Conservation (phyloP, 805 yeast genomes). For the Wickerhamiella azymoides region DNA sequence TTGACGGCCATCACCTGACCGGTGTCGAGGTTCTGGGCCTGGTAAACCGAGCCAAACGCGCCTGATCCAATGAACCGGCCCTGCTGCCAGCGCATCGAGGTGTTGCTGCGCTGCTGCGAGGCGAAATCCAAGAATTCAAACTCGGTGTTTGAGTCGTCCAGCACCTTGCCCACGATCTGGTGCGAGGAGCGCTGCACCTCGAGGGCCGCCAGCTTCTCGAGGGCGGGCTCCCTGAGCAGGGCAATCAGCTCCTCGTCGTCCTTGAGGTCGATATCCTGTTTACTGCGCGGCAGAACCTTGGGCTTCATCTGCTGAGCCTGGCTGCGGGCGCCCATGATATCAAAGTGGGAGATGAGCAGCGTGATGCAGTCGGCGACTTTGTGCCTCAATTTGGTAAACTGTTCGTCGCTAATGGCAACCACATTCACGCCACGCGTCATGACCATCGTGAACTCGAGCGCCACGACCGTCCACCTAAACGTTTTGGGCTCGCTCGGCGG, state of each 20-base stretch:
- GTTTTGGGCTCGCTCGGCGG: slow-evolving; percentile 82
- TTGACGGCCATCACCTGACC: slow-evolving; percentile 97
- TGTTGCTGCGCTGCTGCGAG: slow-evolving; percentile 78
- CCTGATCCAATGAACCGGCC: slow-evolving; percentile 91
- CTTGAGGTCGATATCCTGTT: slow-evolving; percentile 32
- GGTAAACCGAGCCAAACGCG: slow-evolving; percentile 85
- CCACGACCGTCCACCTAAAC: slow-evolving; percentile 91
- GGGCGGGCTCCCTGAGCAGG: slow-evolving; percentile 51
- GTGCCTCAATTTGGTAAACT: slow-evolving; percentile 54
- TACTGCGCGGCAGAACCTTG: slow-evolving; percentile 17
- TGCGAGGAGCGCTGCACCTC: slow-evolving; percentile 42
- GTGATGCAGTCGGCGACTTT: slow-evolving; percentile 94
- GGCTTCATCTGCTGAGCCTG: slow-evolving; percentile 34
- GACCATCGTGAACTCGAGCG: slow-evolving; percentile 90
- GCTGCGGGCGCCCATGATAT: slow-evolving; percentile 95
- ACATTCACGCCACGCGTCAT: slow-evolving; percentile 86
- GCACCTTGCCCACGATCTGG: slow-evolving; percentile 66
- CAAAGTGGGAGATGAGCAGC: slow-evolving; percentile 83
- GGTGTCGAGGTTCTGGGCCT: slow-evolving; percentile 82
- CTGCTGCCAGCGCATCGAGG: slow-evolving; percentile 94
- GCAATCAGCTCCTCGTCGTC: slow-evolving; percentile 39
- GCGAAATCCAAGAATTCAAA: slow-evolving; percentile 74
- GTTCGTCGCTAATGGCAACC: slow-evolving; percentile 60
- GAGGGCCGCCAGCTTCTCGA: slow-evolving; percentile 48
- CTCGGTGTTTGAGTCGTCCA: slow-evolving; percentile 77